These are phyloP conservation scores for Thielaviopsis musarum DNA, from an alignment of 2,329 filamentous ascomycete genomes.

Conservation along the genomic window DNA sequence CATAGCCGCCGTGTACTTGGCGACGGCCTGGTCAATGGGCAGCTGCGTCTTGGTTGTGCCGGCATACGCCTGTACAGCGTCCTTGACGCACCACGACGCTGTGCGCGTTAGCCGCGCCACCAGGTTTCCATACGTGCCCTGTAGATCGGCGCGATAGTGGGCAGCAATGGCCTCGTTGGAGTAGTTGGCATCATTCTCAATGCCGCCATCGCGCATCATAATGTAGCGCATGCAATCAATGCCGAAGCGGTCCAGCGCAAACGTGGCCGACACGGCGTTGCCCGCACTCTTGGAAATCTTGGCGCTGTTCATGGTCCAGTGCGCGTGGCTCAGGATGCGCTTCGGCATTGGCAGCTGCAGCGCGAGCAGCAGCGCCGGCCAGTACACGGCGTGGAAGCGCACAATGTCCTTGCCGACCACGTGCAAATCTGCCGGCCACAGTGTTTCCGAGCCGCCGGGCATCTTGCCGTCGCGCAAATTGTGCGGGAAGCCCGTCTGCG, in stretches of 20 bases:
- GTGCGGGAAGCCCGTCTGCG: slow-evolving; percentile 44
- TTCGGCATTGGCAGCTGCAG: slow-evolving; percentile 63
- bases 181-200: slow-evolving; percentile 68
- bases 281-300: slow-evolving; percentile 97
- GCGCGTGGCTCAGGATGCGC: slow-evolving; percentile 71
- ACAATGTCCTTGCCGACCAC: slow-evolving; percentile 94
- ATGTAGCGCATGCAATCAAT: slow-evolving; percentile 82
- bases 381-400: slow-evolving; percentile 93
- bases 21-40: slow-evolving; percentile 8
- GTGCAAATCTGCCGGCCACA: slow-evolving; percentile 86
- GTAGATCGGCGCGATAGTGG: slow-evolving; percentile 64
- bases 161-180: slow-evolving; percentile 60
- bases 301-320: slow-evolving; percentile 80
- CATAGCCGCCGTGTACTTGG: slow-evolving; percentile 9
- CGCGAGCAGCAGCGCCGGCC: slow-evolving; percentile 90
- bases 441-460: slow-evolving; percentile 45
- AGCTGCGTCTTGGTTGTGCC: not conserved
- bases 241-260: slow-evolving; percentile 76
- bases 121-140: slow-evolving; percentile 66
- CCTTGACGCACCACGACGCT: slow-evolving; percentile 50
- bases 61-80: slow-evolving; percentile 28
- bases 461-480: slow-evolving; percentile 25
- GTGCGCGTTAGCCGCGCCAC: slow-evolving; percentile 51
- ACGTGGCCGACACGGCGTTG: slow-evolving; percentile 89
- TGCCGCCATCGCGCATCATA: slow-evolving; percentile 62